Conservation (phyloP, 768 basidiomycete genomes). For the Leccinum subtestaceum region DNA sequence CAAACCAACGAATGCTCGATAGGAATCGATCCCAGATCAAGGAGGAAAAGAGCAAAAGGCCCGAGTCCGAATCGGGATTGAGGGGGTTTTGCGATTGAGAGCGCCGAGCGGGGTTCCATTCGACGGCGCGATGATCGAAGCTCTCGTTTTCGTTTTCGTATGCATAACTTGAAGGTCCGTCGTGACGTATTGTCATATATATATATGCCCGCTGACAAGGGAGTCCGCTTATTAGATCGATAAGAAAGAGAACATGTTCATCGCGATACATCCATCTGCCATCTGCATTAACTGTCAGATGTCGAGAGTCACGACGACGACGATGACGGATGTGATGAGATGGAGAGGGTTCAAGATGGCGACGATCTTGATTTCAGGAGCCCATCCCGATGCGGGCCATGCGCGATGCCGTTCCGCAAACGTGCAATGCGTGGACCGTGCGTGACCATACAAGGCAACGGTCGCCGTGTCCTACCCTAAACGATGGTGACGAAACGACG, state of each 20-base stretch:
- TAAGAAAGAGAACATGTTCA: not conserved
- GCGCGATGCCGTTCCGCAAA: not conserved
- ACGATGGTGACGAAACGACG: not conserved
- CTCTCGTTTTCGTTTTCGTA: not conserved
- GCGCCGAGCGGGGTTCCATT: not conserved
- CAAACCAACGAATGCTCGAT: not conserved
- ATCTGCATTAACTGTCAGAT: not conserved
- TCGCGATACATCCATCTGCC: not conserved
- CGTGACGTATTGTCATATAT: not conserved
- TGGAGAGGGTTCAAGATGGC: not conserved
- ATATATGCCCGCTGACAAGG: not conserved
- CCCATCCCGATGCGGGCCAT: not conserved
- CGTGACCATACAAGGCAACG: slow-evolving; percentile 1
- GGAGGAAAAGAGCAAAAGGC: not conserved
- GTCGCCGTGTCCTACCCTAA: not conserved
- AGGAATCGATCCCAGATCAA: slow-evolving; percentile 1
- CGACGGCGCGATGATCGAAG: not conserved
- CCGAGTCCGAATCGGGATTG: not conserved
- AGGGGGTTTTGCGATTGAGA: slow-evolving; percentile 15
- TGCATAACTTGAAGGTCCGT: not conserved
- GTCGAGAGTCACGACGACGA: not conserved
- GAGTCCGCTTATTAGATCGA: not conserved
- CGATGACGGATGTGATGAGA: not conserved
- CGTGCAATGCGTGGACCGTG: not conserved
- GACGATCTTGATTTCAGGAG: not conserved